These are phyloP conservation scores for Coemansia pectinata DNA, from an alignment of 192 early-diverging fungal species.

Conservation along the genomic window DNA sequence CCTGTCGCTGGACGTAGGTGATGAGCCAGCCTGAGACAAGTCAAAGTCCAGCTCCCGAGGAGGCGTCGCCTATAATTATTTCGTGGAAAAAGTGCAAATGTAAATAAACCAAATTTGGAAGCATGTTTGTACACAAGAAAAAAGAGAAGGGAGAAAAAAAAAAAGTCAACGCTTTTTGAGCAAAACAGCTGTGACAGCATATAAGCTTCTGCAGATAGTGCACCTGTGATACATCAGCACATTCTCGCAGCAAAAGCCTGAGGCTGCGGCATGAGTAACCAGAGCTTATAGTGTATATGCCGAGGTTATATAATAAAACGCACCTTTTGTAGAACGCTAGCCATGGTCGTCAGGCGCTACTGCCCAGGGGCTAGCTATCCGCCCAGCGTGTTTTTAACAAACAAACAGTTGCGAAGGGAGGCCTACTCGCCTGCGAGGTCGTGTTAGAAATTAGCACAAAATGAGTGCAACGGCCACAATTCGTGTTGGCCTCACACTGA, in stretches of 20 bases:
- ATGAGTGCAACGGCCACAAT: neutral
- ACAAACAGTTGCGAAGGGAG: neutral
- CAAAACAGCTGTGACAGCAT: neutral
- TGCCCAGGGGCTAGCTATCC: neutral
- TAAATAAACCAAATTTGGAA: neutral
- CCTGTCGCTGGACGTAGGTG: neutral
- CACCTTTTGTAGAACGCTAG: slow-evolving; percentile 1
- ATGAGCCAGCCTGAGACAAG: neutral
- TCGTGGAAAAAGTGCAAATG: neutral
- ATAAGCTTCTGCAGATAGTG: no score
- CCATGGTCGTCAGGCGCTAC: neutral
- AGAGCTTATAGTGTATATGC: neutral
- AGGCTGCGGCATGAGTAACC: neutral
- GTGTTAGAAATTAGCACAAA: neutral
- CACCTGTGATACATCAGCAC: no score
- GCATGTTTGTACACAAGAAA: neutral
- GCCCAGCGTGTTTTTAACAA: neutral
- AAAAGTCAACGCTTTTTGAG: neutral
- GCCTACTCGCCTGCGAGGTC: neutral
- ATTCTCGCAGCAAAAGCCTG: neutral
- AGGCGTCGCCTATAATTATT: neutral
- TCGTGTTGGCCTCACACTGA: neutral
- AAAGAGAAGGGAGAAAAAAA: neutral
- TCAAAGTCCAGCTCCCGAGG: slow-evolving; percentile 7
- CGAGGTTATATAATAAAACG: neutral